phyloP scores from a whole-genome alignment of 164 flowering plant species.

The Vitis amurensis region DNA sequence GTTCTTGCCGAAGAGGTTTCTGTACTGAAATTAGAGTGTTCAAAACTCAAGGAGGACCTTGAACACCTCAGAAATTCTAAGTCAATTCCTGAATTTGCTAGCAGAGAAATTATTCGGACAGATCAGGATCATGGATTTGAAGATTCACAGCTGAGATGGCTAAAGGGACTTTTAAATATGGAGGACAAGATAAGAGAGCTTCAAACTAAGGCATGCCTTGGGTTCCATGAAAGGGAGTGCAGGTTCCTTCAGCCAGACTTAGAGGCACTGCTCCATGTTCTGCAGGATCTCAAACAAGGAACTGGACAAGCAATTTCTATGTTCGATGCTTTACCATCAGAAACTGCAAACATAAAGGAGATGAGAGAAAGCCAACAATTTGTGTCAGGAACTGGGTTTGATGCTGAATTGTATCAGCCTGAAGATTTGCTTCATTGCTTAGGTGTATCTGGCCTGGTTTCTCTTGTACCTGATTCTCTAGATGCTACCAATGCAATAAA shows the following conservation, averaged over 20 bases:
- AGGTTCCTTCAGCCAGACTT: constrained; percentile 49
- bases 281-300: constrained; percentile 48
- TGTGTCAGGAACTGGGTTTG: constrained; percentile 29
- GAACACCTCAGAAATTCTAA: constrained; percentile 39
- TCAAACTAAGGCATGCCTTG: constrained; percentile 46
- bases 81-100: constrained; percentile 16
- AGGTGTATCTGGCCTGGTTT: constrained; percentile 30
- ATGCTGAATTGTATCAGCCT: constrained; percentile 42
- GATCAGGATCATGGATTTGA: constrained; percentile 24
- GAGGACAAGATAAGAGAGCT: constrained; percentile 63
- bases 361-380: constrained; percentile 25
- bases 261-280: constrained; percentile 42
- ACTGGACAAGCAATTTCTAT: constrained; percentile 20
- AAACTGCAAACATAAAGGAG: constrained; percentile 12
- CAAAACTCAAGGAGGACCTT: constrained; percentile 57
- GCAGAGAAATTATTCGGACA: constrained; percentile 15
- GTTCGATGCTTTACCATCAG: constrained; percentile 18
- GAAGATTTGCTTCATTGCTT: constrained; percentile 41
- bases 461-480: constrained; percentile 43
- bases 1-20: constrained; percentile 65
- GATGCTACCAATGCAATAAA: constrained; percentile 46
- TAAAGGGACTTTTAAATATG: constrained; percentile 48
- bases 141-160: constrained; percentile 37
- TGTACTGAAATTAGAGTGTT: constrained; percentile 65
- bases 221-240: constrained; percentile 42